phyloP scores from a whole-genome alignment of 768 basidiomycete species.

The Tephrocybe sp. region DNA sequence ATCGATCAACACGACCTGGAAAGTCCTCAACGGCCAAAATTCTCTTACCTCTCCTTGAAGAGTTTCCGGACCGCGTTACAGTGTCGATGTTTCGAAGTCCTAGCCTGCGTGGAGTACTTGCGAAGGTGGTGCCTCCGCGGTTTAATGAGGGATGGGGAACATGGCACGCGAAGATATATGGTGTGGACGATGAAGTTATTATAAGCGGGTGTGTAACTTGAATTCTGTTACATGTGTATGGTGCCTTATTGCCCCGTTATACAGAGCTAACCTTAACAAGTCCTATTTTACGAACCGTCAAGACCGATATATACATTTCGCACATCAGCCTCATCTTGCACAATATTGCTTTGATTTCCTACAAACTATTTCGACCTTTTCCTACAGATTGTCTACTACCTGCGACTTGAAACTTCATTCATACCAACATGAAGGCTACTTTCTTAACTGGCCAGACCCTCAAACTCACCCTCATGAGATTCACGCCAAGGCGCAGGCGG shows the following conservation, averaged over 20 bases:
- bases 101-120: conserved; percentile 69
- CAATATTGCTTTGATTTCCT: conserved; percentile 86
- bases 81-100: conserved; percentile 88
- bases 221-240: not conserved
- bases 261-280: conserved; percentile 86
- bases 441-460: conserved; percentile 65
- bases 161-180: conserved; percentile 97
- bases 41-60: conserved; percentile 70
- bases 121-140: conserved; percentile 79
- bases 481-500: conserved; percentile 52
- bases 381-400: conserved; percentile 50
- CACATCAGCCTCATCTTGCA: conserved; percentile 55
- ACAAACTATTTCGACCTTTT: conserved; percentile 63
- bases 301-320: conserved; percentile 88
- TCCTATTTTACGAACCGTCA: conserved; percentile 95
- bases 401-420: conserved; percentile 23
- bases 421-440: conserved; percentile 39
- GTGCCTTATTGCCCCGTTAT: not conserved
- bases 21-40: conserved; percentile 62
- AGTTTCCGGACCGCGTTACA: conserved; percentile 70
- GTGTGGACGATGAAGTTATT: conserved; percentile 88
- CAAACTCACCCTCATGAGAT: conserved; percentile 68
- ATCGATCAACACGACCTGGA: conserved; percentile 75
- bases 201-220: conserved; percentile 75
- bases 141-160: conserved; percentile 99